Evolutionary conservation across 2,329 filamentous ascomycete genomes (phyloP), one percentile per base, ranked within the genome.

Genomic region (Aspergillus terreus): DNA sequence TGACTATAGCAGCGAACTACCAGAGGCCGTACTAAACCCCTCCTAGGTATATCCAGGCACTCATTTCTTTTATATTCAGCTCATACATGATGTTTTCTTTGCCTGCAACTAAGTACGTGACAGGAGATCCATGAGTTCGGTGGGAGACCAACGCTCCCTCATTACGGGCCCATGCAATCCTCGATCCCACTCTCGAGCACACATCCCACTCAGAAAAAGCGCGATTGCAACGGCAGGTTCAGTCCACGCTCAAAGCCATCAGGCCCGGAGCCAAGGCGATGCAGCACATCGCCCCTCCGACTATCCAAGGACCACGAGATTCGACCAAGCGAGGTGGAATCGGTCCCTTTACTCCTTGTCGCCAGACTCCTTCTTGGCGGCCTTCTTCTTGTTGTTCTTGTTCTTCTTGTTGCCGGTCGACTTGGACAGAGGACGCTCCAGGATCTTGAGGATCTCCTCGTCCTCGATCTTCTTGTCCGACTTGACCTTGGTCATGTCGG

Each of bases 381-480:
- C 71, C 80, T 87, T 84, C 82, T 88, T 91, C 83, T 92, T 95
- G 81, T 91, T 92, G 80, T 88, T 94, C 80, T 90, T 90, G 70
- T 90, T 92, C 71, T 92, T 91, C 76, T 89, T 90, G 60, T 86
- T 79, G 47, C 76, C 76, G 41, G 78, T 76, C 19, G 79, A 76
- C 68, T 81, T 83, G 55, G 79, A 76, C 63, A 96, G 76, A 30
- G 92, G 92, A 73, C 89, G 88, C 76, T 94, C 91, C 47, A 99
- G 82, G 59, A 97, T 92, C 81, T 94, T 90, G 63, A 97, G 84
- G 60, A 99, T 82, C 77, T 97, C 92, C 78, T 95, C 90, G 59
- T 97, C 92, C 60, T 85, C 87, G 67, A 99, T 96, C 83, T 96
- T 96, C 84, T 97, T 97, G 74, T 97, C 92, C 32, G 90, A 87